Evolutionary conservation across 176 grass and related monocot species (phyloP).

Genomic region (Carex scoparia): DNA sequence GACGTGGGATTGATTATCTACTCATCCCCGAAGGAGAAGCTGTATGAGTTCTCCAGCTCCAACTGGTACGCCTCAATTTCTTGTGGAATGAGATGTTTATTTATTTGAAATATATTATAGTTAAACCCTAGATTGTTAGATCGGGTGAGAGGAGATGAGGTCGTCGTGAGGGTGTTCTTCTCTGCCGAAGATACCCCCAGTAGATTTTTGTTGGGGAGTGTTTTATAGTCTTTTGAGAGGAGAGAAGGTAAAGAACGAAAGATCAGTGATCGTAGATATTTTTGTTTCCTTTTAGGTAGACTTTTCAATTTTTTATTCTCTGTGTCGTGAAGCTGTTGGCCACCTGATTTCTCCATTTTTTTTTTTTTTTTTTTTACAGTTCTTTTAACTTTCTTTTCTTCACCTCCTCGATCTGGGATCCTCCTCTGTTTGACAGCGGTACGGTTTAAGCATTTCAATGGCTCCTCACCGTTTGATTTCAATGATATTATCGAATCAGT

Average conservation of each 20-base stretch:
- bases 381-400: background rate
- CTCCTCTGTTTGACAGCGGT: background rate
- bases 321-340: too few species aligned
- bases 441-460: background rate
- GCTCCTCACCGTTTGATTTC: too few species aligned
- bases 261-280: too few species aligned
- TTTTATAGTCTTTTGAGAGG: background rate
- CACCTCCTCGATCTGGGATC: background rate
- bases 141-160: background rate
- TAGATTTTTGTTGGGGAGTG: background rate
- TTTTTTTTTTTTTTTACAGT: too few species aligned
- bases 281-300: background rate
- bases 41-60: slow-evolving; percentile 19
- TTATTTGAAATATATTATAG: background rate
- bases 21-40: slow-evolving; percentile 6
- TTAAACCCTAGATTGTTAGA: background rate
- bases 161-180: background rate
- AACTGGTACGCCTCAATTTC: slow-evolving; percentile 6
- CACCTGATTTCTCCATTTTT: too few species aligned
- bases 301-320: background rate
- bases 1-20: slow-evolving; percentile 18
- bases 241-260: too few species aligned
- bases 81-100: too few species aligned
- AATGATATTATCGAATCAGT: too few species aligned
- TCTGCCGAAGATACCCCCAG: background rate